Evolutionary conservation across 164 flowering plant species (phyloP).

Genomic region (Aristolochia californica): DNA sequence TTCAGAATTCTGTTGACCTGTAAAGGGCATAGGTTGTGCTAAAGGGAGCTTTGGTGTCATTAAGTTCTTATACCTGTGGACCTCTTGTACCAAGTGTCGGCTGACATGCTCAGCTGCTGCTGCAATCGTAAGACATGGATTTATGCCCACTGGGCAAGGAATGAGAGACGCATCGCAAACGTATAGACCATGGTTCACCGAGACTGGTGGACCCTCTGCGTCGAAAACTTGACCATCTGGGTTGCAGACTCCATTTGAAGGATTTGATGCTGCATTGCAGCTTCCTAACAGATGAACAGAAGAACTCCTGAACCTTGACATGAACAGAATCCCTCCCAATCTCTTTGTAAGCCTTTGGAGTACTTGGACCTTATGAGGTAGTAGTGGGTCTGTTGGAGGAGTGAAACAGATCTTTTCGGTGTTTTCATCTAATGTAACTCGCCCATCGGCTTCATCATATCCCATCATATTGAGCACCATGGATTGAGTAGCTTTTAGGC

Average conservation of each 20-base stretch:
- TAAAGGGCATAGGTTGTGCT: no score
- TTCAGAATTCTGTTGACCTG: no score
- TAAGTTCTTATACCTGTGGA: constrained; percentile 19
- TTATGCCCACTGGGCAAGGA: constrained; percentile 24
- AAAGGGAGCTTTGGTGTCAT: not conserved
- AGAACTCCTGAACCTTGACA: constrained; percentile 45
- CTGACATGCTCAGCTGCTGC: constrained; percentile 43
- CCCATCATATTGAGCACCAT: constrained; percentile 38
- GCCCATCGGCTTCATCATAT: constrained; percentile 39
- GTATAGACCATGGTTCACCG: constrained; percentile 20
- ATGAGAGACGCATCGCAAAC: constrained; percentile 27
- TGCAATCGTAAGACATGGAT: constrained; percentile 43
- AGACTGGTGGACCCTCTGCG: constrained; percentile 8
- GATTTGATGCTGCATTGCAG: constrained; percentile 41
- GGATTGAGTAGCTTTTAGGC: constrained; percentile 14
- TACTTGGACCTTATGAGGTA: constrained; percentile 33
- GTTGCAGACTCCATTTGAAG: constrained; percentile 45
- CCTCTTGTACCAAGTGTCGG: constrained; percentile 32
- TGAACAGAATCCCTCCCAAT: constrained; percentile 47
- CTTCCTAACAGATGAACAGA: constrained; percentile 64
- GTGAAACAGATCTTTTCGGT: constrained; percentile 28
- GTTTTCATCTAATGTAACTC: constrained; percentile 19
- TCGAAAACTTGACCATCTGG: constrained; percentile 44
- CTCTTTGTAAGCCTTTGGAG: constrained; percentile 42
- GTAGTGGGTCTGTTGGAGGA: constrained; percentile 38